These are phyloP conservation scores for Cutaneotrichosporon sp. DNA, from an alignment of 1,284 basidiomycete genomes.

Conservation along the genomic window DNA sequence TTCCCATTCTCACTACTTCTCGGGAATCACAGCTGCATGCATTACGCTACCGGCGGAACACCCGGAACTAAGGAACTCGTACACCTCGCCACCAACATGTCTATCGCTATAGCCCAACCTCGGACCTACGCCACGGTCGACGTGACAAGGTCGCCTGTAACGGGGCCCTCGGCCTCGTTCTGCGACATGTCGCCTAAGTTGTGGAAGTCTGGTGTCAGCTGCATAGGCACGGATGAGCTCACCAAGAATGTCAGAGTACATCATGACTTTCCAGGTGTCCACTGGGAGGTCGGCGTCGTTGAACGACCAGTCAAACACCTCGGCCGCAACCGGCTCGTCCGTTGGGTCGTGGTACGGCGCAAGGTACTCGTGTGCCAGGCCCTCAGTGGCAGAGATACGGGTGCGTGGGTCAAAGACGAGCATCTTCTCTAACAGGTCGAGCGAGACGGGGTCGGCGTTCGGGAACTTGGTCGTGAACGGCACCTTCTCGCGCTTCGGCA, in stretches of 20 bases:
- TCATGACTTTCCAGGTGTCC: slow-evolving; percentile 99
- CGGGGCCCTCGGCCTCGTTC: slow-evolving; percentile 50
- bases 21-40: neutral
- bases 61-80: slow-evolving; percentile 18
- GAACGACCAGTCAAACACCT: slow-evolving; percentile 99
- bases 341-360: slow-evolving; percentile 98
- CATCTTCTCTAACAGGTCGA: slow-evolving; percentile 98
- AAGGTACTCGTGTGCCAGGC: slow-evolving; percentile 91
- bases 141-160: slow-evolving; percentile 46
- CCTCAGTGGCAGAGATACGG: slow-evolving; percentile 89
- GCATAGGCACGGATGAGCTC: slow-evolving; percentile 42
- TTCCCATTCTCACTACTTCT: neutral
- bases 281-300: slow-evolving; percentile 99
- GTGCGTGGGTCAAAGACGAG: slow-evolving; percentile 97
- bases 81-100: neutral
- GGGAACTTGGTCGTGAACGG: slow-evolving; percentile 93
- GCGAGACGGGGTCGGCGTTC: slow-evolving; percentile 81
- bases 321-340: slow-evolving; percentile 90
- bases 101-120: neutral
- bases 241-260: slow-evolving; percentile 95
- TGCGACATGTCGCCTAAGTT: slow-evolving; percentile 54
- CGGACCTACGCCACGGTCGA: slow-evolving; percentile 20
- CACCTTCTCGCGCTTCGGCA: slow-evolving; percentile 93
- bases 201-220: slow-evolving; percentile 55
- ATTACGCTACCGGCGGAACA: slow-evolving; percentile 11